These are phyloP conservation scores for Dimocarpus longan DNA, from an alignment of 345 rosid genomes.

Conservation along the genomic window DNA sequence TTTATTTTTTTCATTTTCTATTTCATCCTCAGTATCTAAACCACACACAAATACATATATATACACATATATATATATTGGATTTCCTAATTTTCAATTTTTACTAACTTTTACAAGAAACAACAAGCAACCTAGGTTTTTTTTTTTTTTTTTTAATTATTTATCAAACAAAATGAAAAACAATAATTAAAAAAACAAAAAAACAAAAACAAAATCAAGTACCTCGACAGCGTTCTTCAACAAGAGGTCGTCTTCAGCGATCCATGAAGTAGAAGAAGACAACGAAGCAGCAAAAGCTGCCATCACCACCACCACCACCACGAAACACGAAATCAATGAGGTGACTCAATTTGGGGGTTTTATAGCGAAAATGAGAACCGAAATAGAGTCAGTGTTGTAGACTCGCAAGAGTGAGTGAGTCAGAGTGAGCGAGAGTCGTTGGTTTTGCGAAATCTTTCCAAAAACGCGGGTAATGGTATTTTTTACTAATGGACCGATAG, in stretches of 20 bases:
- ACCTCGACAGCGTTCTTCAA: slow-evolving; percentile 79
- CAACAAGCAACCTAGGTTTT: slow-evolving; percentile 14
- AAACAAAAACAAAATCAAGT: background rate
- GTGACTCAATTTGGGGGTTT: slow-evolving; percentile 2
- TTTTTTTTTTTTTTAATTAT: too few species aligned
- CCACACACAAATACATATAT: too few species aligned
- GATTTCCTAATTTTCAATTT: background rate
- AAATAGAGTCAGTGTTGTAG: background rate
- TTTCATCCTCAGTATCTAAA: too few species aligned
- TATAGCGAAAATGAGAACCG: too few species aligned
- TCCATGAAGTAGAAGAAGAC: slow-evolving; percentile 52
- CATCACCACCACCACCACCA: slow-evolving; percentile 16
- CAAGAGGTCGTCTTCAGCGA: slow-evolving; percentile 64
- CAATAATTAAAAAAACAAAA: background rate
- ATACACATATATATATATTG: background rate
- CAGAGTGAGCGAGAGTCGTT: background rate
- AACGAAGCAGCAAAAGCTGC: slow-evolving; percentile 35
- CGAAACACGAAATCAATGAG: background rate
- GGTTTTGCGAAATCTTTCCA: background rate
- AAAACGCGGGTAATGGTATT: slow-evolving; percentile 1
- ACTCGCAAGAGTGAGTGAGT: background rate
- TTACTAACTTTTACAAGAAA: background rate
- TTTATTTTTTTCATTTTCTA: too few species aligned
- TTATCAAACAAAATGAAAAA: background rate
- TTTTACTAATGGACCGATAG: background rate